Evolutionary conservation across 805 yeast genomes (phyloP).

Genomic region (Nakazawaea anatomiae): DNA sequence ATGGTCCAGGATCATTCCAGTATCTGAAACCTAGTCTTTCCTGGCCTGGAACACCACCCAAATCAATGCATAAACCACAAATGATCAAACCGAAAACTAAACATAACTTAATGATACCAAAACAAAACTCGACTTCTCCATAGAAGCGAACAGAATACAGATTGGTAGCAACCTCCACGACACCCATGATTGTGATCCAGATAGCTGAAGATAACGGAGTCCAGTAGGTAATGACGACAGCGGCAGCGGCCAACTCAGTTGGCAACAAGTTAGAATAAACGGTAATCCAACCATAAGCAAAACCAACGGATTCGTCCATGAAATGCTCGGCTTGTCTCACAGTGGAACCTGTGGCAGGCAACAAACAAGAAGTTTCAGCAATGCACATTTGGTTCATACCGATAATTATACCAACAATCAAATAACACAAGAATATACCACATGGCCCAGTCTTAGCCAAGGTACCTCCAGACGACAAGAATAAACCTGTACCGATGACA

Average conservation of each 20-base stretch:
- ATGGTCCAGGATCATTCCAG: conserved; percentile 49
- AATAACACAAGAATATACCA: conserved; percentile 42
- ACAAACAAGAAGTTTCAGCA: conserved; percentile 30
- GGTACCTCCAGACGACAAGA: conserved; percentile 47
- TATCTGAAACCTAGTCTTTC: conserved; percentile 56
- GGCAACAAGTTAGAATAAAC: conserved; percentile 31
- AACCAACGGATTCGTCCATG: conserved; percentile 39
- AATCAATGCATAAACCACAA: conserved; percentile 77
- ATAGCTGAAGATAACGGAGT: conserved; percentile 36
- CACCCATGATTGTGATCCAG: conserved; percentile 37
- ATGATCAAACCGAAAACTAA: conserved; percentile 70
- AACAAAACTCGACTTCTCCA: conserved; percentile 81
- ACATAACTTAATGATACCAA: conserved; percentile 66
- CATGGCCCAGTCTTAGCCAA: conserved; percentile 48
- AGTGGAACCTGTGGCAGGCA: conserved; percentile 32
- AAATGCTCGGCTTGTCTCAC: conserved; percentile 31
- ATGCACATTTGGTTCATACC: conserved; percentile 17
- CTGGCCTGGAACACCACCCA: conserved; percentile 77
- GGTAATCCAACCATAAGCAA: conserved; percentile 39
- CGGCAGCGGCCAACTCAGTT: conserved; percentile 39
- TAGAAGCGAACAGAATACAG: conserved; percentile 39
- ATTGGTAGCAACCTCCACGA: conserved; percentile 29
- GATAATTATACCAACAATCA: conserved; percentile 34
- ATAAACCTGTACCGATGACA: conserved; percentile 47
- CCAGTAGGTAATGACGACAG: conserved; percentile 42